These are phyloP conservation scores for Hemisphaericaspora lyxosophila DNA, from an alignment of 1,139 yeast genomes.

Conservation along the genomic window DNA sequence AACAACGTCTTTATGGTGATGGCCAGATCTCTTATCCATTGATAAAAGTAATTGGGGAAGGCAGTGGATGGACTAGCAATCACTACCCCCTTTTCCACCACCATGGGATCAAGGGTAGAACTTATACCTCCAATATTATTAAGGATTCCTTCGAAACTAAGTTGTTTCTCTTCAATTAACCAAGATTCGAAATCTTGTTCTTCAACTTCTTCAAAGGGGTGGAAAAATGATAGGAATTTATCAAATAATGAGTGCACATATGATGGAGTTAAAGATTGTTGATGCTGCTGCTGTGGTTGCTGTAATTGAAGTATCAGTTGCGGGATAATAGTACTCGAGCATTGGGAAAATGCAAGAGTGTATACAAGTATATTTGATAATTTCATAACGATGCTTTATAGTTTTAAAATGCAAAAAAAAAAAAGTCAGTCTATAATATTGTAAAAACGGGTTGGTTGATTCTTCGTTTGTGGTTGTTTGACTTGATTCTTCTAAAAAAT, in stretches of 20 bases:
- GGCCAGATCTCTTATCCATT: conserved; percentile 92
- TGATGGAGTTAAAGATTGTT: conserved; percentile 1
- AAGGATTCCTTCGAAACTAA: conserved; percentile 55
- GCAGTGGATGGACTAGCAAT: conserved; percentile 78
- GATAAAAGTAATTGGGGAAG: conserved; percentile 78
- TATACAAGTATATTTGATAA: conserved; percentile 3
- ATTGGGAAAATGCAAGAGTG: conserved; percentile 2
- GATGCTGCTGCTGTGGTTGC: background rate
- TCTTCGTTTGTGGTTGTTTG: too few relatives aligned
- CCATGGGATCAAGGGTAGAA: conserved; percentile 25
- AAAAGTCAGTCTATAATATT: too few relatives aligned
- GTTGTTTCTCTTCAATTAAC: conserved; percentile 50
- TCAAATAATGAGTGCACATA: background rate
- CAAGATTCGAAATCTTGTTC: conserved; percentile 47
- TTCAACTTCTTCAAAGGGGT: background rate
- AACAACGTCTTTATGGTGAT: conserved; percentile 70
- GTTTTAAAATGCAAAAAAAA: too few relatives aligned
- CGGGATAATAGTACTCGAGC: conserved; percentile 3
- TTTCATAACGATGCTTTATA: conserved; percentile 1
- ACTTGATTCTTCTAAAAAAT: too few relatives aligned
- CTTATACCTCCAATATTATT: conserved; percentile 61
- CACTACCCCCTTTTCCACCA: conserved; percentile 66
- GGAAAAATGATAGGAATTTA: conserved; percentile 1
- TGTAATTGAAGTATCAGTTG: background rate
- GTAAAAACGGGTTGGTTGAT: too few relatives aligned